Evolutionary conservation across 331 rosid genomes (phyloP), one percentile per base, ranked within the genome.

Genomic region (Stylosanthes scabra): DNA sequence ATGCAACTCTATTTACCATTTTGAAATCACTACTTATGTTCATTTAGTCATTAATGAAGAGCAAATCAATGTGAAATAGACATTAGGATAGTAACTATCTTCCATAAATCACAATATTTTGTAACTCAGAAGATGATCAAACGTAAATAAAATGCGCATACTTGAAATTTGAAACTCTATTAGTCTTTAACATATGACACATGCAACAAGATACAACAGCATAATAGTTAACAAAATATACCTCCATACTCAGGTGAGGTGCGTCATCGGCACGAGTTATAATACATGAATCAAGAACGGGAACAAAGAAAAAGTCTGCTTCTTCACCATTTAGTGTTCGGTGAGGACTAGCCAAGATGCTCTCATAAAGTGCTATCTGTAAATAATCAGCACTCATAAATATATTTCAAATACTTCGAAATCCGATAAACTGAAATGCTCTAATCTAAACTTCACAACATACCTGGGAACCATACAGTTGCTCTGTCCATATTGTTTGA

Each of bases 251-350:
- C 83, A 93, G 74, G 83, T 90, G 96, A 74, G 98, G 98, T 75
- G 98, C 97, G 75, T 93, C 97, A 65, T 76, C 90, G 11, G 97
- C 97, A 11, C 97, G 98, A 74, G 89, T 84, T 77, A 93, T 93
- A 78, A 93, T 86, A 83, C 98, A 93, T 44, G 95, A 79, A 88
- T 93, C 98, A 66, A 93, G 98, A 74, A 88, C 93, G 27, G 98
- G 98, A 80, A 88, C 97, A 70, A 86, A 93, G 91, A 87, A 93
- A 83, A 85, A 93, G 54, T 93, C 98, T 58, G 98, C 98, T 79
- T 93, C 97, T 78, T 88, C 96, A 51, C 97, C 98, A 28, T 93
- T 88, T 79, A 88, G 81, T 59, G 98, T 93, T 76, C 98, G 87
- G 80, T 93, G 76, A 27, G 93, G 90, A 82, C 97, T 93, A 57